Base-by-base conservation (phyloP, 2,329 filamentous ascomycete genomes). In the Fusarium luffae region DNA sequence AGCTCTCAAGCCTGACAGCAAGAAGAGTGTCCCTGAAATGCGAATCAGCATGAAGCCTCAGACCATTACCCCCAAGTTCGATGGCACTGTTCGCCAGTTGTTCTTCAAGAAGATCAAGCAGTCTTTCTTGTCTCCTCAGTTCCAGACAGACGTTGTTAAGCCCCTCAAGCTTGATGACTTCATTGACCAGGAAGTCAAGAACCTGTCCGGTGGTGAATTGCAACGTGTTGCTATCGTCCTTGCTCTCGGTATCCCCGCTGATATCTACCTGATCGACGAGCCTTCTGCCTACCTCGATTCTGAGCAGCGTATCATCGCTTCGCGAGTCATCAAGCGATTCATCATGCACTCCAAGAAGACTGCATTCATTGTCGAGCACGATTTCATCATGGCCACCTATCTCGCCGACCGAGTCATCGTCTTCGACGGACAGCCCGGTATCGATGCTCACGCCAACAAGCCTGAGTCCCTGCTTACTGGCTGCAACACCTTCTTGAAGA, bases 331-430 rank as follows among this genome's bases (percentile, higher is more conserved):
- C 85, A 99, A 99, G 88, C 92, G 96, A 73, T 99, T 97, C 88
- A 99, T 99, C 83, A 99, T 99, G 96, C 95, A 99, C 86, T 91
- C 94, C 76, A 98, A 98, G 90, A 98, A 98, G 89, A 99, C 96
- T 1, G 96, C 96, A 52, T 99, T 99, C 81, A 90, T 99, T 74
- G 95, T 99, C 80, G 96, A 99, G 90, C 96, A 99, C 92, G 96
- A 99, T 88, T 98, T 99, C 85, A 97, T 98, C 85, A 98, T 98
- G 94, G 88, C 88, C 47, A 90, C 87, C 19, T 89, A 89, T 73
- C 85, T 89, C 54, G 88, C 96, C 47, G 97, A 99, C 78, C 93
- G 96, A 73, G 96, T 99, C 81, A 99, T 99, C 77, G 96, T 99
- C 77, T 99, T 99, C 77, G 96, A 98, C 78, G 96, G 97, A 75